These are phyloP conservation scores for Russula virescens DNA, from an alignment of 768 basidiomycete species.

Conservation along the genomic window DNA sequence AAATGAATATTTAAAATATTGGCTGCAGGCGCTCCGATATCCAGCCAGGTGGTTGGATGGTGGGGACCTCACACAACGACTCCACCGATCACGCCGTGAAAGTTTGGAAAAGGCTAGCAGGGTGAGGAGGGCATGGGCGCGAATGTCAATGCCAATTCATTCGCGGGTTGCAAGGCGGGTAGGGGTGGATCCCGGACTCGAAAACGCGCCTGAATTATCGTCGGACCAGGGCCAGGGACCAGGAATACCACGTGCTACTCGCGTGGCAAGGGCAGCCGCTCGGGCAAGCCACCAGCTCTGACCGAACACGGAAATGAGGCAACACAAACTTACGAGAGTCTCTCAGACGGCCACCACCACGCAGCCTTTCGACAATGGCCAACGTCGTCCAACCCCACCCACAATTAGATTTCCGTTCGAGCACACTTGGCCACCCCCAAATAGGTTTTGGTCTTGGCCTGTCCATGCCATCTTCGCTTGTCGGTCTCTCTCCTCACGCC, in stretches of 20 bases:
- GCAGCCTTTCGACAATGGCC: constrained; percentile 47
- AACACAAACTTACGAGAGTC: constrained; percentile 14
- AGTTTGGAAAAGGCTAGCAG: too few species aligned
- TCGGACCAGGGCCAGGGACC: too few species aligned
- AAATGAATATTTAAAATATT: too few species aligned
- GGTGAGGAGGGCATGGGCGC: too few species aligned
- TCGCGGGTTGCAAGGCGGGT: too few species aligned
- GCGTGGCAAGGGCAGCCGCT: background rate
- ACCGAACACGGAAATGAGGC: background rate
- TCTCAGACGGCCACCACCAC: constrained; percentile 15
- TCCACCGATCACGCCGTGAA: too few species aligned
- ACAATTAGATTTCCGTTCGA: constrained; percentile 57
- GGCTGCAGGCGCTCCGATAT: too few species aligned
- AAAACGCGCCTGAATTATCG: too few species aligned
- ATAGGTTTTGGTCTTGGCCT: constrained; percentile 74
- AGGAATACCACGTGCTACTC: constrained; percentile 3
- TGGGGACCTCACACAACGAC: too few species aligned
- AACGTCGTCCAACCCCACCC: constrained; percentile 53
- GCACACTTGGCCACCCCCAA: constrained; percentile 53
- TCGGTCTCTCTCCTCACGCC: constrained; percentile 43
- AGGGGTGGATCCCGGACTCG: too few species aligned
- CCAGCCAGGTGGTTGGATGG: too few species aligned
- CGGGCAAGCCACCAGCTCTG: background rate
- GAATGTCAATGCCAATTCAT: too few species aligned
- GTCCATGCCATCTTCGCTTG: constrained; percentile 39